Base-by-base conservation (phyloP, 106 monocot species). In the Iris macrosiphon region DNA sequence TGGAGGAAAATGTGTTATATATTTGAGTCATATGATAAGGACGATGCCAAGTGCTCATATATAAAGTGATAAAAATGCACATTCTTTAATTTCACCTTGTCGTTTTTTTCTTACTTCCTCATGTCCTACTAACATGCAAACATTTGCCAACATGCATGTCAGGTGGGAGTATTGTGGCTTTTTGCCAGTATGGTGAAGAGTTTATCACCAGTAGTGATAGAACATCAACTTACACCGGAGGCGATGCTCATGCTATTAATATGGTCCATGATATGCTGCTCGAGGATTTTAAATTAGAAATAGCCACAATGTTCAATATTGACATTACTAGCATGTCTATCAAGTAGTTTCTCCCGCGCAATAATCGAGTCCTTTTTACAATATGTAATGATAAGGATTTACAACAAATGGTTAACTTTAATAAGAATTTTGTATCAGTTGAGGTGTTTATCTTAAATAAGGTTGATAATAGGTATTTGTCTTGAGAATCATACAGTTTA, bases 181-280 rank as follows among this genome's bases (percentile, higher is more conserved):
- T 47, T 47, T 90, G 89, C 77, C 84, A 81, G 55, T 80, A 78
- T 57, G 89, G 89, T 26, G 89, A 84, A 37, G 77, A 80, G 35
- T 90, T 90, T 49, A 50, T 64, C 28, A 35, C 63, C 6, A 72
- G 53, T 44, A 40, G 45, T 54, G 80, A 78, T 55, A 84, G 89
- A 6, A 57, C 74, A 31, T 24, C 84, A 65, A 65, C 76, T 40
- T 90, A 84, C 55, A 46, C 52, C 3, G 80, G 84, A 18, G 89
- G 89, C 39, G 89, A 84, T 46, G 89, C 89, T 49, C 89, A 90
- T 65, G 84, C 84, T 2, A 58, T 90, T 25, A 83, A 81, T 39
- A 71, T 90, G 41, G 63, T 59, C 5, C 59, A 49, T 15, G 71
- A 42, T 13, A 71, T 78, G 74, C 31, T 55, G 0, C 77, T 84